These are phyloP conservation scores for Medicago ruthenica DNA, from an alignment of 306 rosid genomes.

Conservation along the genomic window DNA sequence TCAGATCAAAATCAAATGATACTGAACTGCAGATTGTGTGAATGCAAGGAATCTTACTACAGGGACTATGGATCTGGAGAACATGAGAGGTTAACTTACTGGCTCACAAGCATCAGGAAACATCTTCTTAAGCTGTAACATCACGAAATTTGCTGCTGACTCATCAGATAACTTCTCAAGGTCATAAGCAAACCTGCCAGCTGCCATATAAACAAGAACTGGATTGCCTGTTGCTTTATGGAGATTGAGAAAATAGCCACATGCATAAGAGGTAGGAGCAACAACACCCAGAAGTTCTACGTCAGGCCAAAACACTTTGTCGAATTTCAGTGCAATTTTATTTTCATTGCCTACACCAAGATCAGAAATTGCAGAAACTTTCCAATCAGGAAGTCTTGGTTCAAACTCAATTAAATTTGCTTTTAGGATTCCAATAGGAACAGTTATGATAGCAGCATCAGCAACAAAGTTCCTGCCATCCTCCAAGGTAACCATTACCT, in stretches of 20 bases:
- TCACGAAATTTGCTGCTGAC: constrained; percentile 55
- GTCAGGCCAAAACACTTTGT: constrained; percentile 75
- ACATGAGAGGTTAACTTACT: constrained; percentile 47
- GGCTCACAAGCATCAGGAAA: constrained; percentile 73
- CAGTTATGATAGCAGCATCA: constrained; percentile 61
- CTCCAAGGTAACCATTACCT: constrained; percentile 68
- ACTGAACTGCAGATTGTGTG: background rate
- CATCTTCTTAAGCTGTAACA: constrained; percentile 75
- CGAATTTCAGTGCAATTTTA: constrained; percentile 67
- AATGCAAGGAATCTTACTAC: background rate
- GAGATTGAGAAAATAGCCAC: constrained; percentile 85
- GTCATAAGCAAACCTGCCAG: constrained; percentile 80
- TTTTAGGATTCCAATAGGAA: constrained; percentile 73
- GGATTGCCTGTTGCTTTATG: constrained; percentile 83
- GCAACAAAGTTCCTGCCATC: constrained; percentile 66
- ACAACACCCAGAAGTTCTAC: constrained; percentile 73
- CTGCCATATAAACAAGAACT: constrained; percentile 78
- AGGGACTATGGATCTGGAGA: background rate
- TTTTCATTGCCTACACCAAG: constrained; percentile 87
- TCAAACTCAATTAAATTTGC: constrained; percentile 72
- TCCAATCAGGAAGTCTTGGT: constrained; percentile 77
- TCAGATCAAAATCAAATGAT: background rate
- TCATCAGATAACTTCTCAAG: constrained; percentile 64
- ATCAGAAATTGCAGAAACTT: constrained; percentile 70
- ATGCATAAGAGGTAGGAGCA: constrained; percentile 70